Conservation (phyloP, 345 rosid species). For the Sonneratia caseolaris region DNA sequence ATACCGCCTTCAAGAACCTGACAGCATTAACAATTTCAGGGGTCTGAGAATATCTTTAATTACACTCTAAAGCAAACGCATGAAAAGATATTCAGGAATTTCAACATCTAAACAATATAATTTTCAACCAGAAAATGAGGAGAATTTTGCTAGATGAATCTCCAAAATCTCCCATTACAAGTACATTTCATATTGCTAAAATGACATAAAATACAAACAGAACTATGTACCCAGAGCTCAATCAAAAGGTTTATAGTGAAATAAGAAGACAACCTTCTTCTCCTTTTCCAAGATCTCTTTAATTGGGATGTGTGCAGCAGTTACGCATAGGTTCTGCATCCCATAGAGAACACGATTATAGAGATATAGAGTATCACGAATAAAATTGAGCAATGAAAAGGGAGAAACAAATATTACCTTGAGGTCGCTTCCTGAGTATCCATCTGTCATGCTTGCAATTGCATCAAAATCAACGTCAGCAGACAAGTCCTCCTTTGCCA, state of each 20-base stretch:
- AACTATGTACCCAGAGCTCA: slow-evolving; percentile 1
- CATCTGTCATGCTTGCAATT: slow-evolving; percentile 69
- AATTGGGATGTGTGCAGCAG: slow-evolving; percentile 88
- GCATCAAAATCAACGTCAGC: slow-evolving; percentile 62
- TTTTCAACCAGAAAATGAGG: neutral
- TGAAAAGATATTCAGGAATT: neutral
- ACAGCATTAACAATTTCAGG: neutral
- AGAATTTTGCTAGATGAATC: neutral
- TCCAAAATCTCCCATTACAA: neutral
- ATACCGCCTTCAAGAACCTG: neutral
- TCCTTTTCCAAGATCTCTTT: slow-evolving; percentile 78
- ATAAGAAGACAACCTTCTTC: slow-evolving; percentile 39
- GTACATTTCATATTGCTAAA: too few relatives aligned
- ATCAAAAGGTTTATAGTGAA: neutral
- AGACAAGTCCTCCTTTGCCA: slow-evolving; percentile 74
- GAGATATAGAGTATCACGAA: neutral
- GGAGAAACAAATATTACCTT: slow-evolving; percentile 35
- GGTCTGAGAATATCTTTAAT: neutral
- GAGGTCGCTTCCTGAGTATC: slow-evolving; percentile 91
- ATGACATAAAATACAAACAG: neutral
- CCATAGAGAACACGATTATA: neutral
- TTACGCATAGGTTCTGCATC: slow-evolving; percentile 65
- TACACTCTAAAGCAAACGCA: neutral
- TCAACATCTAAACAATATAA: neutral
- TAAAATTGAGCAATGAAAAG: neutral